A percentile compares a stretch with the other conserved stretches of the same genome.
Conservation (phyloP, 1,284 basidiomycete species). For the Boletus holoroseus region DNA sequence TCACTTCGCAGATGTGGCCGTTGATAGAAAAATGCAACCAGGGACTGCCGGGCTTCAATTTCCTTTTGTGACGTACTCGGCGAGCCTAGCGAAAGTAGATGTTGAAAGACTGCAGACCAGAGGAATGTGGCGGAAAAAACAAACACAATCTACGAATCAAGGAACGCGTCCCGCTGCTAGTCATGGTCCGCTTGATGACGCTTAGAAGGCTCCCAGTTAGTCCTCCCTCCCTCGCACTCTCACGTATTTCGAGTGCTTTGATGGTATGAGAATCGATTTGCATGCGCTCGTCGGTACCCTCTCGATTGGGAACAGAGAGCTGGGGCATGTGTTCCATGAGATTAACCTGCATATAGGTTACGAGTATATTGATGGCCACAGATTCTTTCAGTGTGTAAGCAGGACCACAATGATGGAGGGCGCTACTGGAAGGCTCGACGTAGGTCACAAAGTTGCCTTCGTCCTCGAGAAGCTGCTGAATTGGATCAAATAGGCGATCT, state of each 20-base stretch:
- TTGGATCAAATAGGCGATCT: conserved; percentile 37
- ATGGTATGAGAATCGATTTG: conserved; percentile 90
- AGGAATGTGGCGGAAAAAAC: conserved; percentile 23
- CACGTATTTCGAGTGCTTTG: conserved; percentile 82
- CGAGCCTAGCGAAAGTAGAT: conserved; percentile 49
- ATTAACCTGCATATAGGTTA: conserved; percentile 63
- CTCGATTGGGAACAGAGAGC: conserved; percentile 56
- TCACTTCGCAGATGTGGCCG: conserved; percentile 67
- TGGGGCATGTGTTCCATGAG: conserved; percentile 77
- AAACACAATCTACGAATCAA: conserved; percentile 72
- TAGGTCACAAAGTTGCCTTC: conserved; percentile 52
- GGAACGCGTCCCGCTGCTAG: conserved; percentile 75
- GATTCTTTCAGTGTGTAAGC: conserved; percentile 43
- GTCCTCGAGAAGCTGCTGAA: conserved; percentile 45
- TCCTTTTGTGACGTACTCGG: conserved; percentile 74
- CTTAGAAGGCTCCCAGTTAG: conserved; percentile 72
- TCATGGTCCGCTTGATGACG: conserved; percentile 74
- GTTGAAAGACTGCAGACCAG: conserved; percentile 8
- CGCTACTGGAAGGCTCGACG: conserved; percentile 15
- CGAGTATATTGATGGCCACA: conserved; percentile 62
- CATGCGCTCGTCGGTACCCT: conserved; percentile 60
- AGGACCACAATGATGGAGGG: conserved; percentile 6
- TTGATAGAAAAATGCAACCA: conserved; percentile 73
- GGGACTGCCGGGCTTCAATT: conserved; percentile 70
- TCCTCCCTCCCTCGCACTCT: conserved; percentile 71